Evolutionary conservation across 139 green algal species (phyloP).

Genomic region (Raphidocelis subcapitata): DNA sequence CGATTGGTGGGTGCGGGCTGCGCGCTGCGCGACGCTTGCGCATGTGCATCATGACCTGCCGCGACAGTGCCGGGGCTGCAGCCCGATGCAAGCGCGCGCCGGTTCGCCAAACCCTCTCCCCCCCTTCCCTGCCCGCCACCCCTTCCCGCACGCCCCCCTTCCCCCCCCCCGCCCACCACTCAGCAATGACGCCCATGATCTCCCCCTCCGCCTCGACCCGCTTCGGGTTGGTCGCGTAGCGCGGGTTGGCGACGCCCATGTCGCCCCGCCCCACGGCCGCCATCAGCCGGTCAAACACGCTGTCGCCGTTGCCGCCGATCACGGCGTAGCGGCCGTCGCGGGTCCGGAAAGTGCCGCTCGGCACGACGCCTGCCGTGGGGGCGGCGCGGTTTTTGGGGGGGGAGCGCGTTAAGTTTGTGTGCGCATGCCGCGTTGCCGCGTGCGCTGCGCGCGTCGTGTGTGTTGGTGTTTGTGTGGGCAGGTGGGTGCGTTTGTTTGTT

Average conservation of each 20-base stretch:
- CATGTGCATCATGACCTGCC: too few relatives aligned
- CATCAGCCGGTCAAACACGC: constrained; percentile 78
- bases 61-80: too few relatives aligned
- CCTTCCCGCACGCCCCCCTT: too few relatives aligned
- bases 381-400: too few relatives aligned
- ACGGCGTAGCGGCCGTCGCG: constrained; percentile 59
- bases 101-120: too few relatives aligned
- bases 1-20: too few relatives aligned
- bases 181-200: constrained; percentile 41
- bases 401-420: not conserved
- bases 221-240: constrained; percentile 59
- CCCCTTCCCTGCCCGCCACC: too few relatives aligned
- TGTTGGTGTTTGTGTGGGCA: not conserved
- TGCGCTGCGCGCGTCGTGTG: too few relatives aligned
- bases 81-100: too few relatives aligned
- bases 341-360: constrained; percentile 62
- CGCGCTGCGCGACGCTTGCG: too few relatives aligned
- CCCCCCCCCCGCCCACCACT: constrained; percentile 27
- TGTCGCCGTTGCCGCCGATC: constrained; percentile 76
- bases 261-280: constrained; percentile 66
- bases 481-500: not conserved
- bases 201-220: constrained; percentile 30
- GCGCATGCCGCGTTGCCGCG: not conserved
- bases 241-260: constrained; percentile 60
- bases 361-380: constrained; percentile 63